Evolutionary conservation across 2,329 filamentous ascomycete genomes (phyloP), one percentile per base, ranked within the genome.

Genomic region (Ceratocystis ficicola): DNA sequence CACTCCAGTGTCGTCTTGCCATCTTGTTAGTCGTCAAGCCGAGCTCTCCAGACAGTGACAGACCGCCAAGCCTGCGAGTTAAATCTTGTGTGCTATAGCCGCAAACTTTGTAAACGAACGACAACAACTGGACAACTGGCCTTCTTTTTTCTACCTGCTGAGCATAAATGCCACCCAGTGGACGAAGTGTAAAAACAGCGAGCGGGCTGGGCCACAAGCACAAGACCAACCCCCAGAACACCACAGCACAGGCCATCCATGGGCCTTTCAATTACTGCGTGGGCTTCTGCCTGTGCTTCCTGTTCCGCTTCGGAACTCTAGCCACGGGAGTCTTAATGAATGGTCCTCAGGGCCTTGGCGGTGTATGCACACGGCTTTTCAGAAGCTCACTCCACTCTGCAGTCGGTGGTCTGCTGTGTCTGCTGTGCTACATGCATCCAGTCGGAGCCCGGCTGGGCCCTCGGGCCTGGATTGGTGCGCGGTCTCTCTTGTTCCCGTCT

Each of bases 151-250:
- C 3, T 12, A 12, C 8, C 36, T 36, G 8, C 36, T 36, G 10
- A 36, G 36, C 2, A 4, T 36, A 36, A 36, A 36, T 36, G 32
- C 7, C 7, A 36, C 7, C 10, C 32, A 36, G 10, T 36, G 32
- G 32, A 36, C 8, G 32, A 36, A 36, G 10, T 36, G 48, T n/a
- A 46, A 20, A 12, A 3, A 3, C 36, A 36, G n/a, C 46, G 46
- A 59, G 52, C 52, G 25, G 52, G 52, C 28, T 59, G 15, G 52
- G 28, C 52, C 52, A 59, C 52, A 59, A 36, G 52, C 52, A 32
- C 25, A 32, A 25, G 17, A 7, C 46, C 36, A 36, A 10, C 10
- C 36, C 36, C 36, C 36, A 36, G 36, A 36, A 36, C 10, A 36
- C 8, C 46, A 50, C 46, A 50, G 15, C 52, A 59, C 28, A 59